These are phyloP conservation scores for Poterioochromonas sp. DNA, from an alignment of 352 stramenopile genomes.

Conservation along the genomic window DNA sequence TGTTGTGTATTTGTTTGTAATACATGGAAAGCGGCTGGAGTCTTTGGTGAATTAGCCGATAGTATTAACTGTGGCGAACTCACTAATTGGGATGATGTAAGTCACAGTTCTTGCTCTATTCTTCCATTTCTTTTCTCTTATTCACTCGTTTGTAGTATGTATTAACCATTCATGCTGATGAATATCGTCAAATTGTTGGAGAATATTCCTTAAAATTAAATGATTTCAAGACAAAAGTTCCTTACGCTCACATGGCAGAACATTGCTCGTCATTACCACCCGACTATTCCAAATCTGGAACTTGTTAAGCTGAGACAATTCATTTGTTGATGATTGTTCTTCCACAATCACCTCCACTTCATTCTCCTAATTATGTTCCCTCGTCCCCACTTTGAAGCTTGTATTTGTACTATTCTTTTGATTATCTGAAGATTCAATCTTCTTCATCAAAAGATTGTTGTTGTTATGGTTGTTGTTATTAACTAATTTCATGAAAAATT, in stretches of 20 bases:
- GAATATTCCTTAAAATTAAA: conserved; percentile 27
- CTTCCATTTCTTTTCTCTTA: background rate
- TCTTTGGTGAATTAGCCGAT: conserved; percentile 30
- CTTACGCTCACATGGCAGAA: conserved; percentile 36
- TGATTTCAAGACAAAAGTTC: conserved; percentile 29
- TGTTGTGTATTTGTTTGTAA: conserved; percentile 38
- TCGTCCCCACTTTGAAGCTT: no score
- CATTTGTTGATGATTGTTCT: no score
- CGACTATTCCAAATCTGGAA: conserved; percentile 9
- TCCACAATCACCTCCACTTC: no score
- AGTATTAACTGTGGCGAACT: conserved; percentile 35
- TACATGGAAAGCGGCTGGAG: conserved; percentile 35
- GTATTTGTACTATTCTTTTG: no score
- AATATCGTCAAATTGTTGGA: conserved; percentile 30
- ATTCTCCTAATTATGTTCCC: no score
- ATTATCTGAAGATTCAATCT: no score
- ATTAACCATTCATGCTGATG: conserved; percentile 7
- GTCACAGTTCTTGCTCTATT: background rate
- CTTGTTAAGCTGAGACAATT: conserved; percentile 34
- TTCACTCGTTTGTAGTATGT: background rate
- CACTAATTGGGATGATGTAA: conserved; percentile 35
- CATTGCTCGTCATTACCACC: conserved; percentile 31
- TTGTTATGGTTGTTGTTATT: no score
- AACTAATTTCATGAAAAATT: no score
- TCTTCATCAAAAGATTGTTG: no score